Conservation (phyloP, 768 basidiomycete genomes). For the Cubamyces lactineus region DNA sequence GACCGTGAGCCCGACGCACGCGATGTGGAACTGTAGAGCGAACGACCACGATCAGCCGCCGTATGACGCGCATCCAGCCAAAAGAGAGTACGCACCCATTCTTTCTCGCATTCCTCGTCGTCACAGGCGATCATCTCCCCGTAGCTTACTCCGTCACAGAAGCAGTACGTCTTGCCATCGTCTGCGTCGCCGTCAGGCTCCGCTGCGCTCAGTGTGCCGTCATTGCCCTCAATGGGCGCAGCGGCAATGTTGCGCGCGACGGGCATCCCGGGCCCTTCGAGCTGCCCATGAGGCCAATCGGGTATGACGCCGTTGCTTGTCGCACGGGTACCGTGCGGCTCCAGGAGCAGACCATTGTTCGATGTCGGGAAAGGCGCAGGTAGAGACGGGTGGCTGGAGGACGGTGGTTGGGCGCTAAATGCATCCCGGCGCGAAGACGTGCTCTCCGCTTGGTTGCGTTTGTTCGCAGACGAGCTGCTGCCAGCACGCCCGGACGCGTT, state of each 20-base stretch:
- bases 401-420: conserved; percentile 53
- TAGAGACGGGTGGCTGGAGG: conserved; percentile 59
- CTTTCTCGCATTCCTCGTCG: conserved; percentile 72
- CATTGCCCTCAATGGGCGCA: conserved; percentile 41
- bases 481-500: conserved; percentile 35
- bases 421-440: conserved; percentile 41
- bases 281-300: conserved; percentile 49
- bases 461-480: conserved; percentile 23
- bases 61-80: conserved; percentile 1
- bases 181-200: conserved; percentile 63
- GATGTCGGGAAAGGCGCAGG: conserved; percentile 44
- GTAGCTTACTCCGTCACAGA: conserved; percentile 82
- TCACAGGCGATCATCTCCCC: conserved; percentile 98
- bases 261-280: conserved; percentile 83
- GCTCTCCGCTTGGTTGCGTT: conserved; percentile 28
- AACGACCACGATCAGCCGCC: conserved; percentile 11
- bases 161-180: conserved; percentile 74
- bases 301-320: conserved; percentile 42
- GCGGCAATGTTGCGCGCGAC: conserved; percentile 48
- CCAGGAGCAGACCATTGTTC: conserved; percentile 12
- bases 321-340: conserved; percentile 25
- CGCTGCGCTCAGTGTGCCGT: conserved; percentile 44
- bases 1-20: conserved; percentile 67
- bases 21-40: conserved; percentile 70
- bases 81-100: conserved; percentile 76